Base-by-base conservation (phyloP, 2,329 filamentous ascomycete genomes). In the Colletotrichum karsti region DNA sequence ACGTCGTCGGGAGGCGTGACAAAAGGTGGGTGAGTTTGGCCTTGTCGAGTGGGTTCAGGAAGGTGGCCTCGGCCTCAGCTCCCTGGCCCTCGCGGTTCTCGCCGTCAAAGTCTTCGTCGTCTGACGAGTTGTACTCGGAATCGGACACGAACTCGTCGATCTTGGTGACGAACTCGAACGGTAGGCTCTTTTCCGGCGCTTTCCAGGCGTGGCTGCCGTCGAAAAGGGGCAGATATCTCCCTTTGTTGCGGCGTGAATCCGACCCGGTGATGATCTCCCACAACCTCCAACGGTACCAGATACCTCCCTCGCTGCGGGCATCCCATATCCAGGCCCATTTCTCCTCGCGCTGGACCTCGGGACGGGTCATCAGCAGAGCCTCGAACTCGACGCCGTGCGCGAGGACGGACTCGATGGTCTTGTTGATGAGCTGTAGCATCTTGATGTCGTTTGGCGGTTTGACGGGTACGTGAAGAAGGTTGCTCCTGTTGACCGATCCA, bases 251-350 rank as follows among this genome's bases (percentile, higher is more conserved):
- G 15, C 78, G 80, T 4, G 82, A 76, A 44, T 85, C 82, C 1
- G 85, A 85, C 5, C 91, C 90, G 1, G 92, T 94, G n/a, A 95
- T 84, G 8, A 95, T 86, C 73, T 96, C 91, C 93, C 95, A 98
- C 48, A 98, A 76, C 48, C 93, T 90, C 92, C 94, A 98, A 46
- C 96, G 90, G 78, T 98, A 98, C 87, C 95, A 99, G 15, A 97
- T 88, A 15, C 92, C 95, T 26, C 90, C 94, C 70, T 87, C 84
- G 74, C 91, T 95, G 71, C 91, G 88, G 20, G 94, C 88, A 77
- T 98, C 92, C 91, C 93, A 99, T 5, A 99, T 84, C 93, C 95
- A 99, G 0, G 94, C 92, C 90, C 95, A 98, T 72, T 92, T 94
- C 77, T 97, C 93, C 67, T 97, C 93, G 42, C 86, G 87, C 76